These are phyloP conservation scores for Psophocarpus tetragonolobus DNA, from an alignment of 306 rosid species.

Conservation along the genomic window DNA sequence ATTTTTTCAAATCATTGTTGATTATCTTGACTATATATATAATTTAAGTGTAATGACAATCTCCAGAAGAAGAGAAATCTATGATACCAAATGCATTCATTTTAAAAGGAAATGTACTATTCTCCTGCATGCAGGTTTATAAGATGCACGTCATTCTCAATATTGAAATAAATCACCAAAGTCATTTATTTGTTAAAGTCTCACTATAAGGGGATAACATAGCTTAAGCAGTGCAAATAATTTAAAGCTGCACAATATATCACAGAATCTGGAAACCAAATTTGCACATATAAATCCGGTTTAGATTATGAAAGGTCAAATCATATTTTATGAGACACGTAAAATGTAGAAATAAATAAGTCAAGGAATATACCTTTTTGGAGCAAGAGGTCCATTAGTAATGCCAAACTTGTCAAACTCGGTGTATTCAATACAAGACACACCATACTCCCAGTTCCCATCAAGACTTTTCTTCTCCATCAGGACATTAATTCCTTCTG, in stretches of 20 bases:
- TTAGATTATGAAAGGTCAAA: conserved; percentile 21
- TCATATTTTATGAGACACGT: conserved; percentile 28
- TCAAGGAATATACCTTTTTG: conserved; percentile 52
- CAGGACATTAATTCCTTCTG: conserved; percentile 94
- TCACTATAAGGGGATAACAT: neutral
- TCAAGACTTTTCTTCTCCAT: conserved; percentile 73
- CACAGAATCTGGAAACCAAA: neutral
- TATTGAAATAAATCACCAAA: conserved; percentile 2
- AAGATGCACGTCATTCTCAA: neutral
- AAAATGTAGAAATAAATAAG: conserved; percentile 27
- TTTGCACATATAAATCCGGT: neutral
- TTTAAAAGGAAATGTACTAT: neutral
- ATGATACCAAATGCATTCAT: conserved; percentile 21
- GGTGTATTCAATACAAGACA: conserved; percentile 92
- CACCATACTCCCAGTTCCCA: conserved; percentile 88
- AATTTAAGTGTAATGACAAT: conserved; percentile 3
- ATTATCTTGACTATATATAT: conserved; percentile 6
- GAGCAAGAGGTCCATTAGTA: conserved; percentile 50
- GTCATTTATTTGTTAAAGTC: neutral
- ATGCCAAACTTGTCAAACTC: conserved; percentile 90
- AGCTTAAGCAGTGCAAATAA: conserved; percentile 22
- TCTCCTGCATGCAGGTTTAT: neutral
- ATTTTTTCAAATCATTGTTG: neutral
- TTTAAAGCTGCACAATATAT: conserved; percentile 18
- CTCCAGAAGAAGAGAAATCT: conserved; percentile 3